A percentile compares a stretch with the other conserved stretches of the same genome.
phyloP scores from a whole-genome alignment of 106 monocot genomes.

The Triglochin maritima region DNA sequence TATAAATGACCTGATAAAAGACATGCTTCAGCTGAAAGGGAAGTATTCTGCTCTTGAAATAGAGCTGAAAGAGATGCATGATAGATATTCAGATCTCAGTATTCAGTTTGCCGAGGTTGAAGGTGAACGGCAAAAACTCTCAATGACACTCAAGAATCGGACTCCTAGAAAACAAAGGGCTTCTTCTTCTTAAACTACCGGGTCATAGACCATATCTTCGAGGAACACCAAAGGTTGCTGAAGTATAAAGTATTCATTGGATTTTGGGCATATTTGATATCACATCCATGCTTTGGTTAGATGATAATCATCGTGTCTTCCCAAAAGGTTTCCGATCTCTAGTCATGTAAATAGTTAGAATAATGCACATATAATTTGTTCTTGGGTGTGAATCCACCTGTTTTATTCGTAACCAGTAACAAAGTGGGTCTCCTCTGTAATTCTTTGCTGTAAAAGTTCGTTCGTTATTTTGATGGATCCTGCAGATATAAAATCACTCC shows the following conservation, averaged over 20 bases:
- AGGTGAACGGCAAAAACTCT: slow-evolving; percentile 89
- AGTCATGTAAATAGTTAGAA: slow-evolving; percentile 1
- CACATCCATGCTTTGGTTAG: neutral
- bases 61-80: slow-evolving; percentile 91
- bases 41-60: slow-evolving; percentile 46
- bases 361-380: neutral
- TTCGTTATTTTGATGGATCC: neutral
- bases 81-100: slow-evolving; percentile 82
- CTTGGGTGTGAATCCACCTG: neutral
- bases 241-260: neutral
- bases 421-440: neutral
- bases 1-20: slow-evolving; percentile 86
- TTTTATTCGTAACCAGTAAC: neutral
- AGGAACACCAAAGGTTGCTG: neutral
- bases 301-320: neutral
- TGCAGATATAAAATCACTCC: neutral
- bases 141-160: slow-evolving; percentile 75
- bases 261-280: neutral
- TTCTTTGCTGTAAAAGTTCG: neutral
- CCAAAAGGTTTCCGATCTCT: neutral
- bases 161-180: slow-evolving; percentile 24
- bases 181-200: neutral
- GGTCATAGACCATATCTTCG: neutral
- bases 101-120: slow-evolving; percentile 92
- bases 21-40: slow-evolving; percentile 68